A percentile compares a stretch with the other conserved stretches of the same genome.
phyloP scores from a whole-genome alignment of 768 basidiomycete species.

The Phylloporus arenicola region DNA sequence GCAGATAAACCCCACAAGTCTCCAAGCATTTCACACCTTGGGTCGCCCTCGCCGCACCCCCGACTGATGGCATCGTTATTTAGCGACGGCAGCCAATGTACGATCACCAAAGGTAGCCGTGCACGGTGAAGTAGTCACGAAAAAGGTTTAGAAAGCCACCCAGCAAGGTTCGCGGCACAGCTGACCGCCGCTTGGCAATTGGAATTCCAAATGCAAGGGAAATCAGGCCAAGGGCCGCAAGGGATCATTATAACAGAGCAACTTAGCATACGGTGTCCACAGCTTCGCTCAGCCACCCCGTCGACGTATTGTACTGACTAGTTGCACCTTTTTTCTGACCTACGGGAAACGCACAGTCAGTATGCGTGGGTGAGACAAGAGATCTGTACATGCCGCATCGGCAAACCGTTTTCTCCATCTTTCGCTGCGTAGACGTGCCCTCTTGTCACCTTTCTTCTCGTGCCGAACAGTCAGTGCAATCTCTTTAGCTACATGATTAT shows the following conservation, averaged over 20 bases:
- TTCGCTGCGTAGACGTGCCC: conserved; percentile 66
- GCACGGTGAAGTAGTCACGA: conserved; percentile 8
- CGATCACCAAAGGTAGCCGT: conserved; percentile 12
- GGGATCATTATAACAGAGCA: conserved; percentile 1
- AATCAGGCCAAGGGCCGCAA: conserved; percentile 2
- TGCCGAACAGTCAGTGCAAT: conserved; percentile 53
- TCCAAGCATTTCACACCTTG: conserved; percentile 9
- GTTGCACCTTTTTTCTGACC: conserved; percentile 79
- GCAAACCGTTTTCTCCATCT: conserved; percentile 79
- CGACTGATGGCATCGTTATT: background rate
- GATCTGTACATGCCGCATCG: conserved; percentile 52
- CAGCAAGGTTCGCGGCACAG: conserved; percentile 7
- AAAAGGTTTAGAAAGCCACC: conserved; percentile 7
- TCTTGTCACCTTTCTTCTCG: conserved; percentile 79
- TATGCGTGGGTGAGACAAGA: conserved; percentile 5
- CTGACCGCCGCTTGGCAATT: conserved; percentile 7
- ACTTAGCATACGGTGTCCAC: conserved; percentile 1
- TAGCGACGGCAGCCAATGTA: background rate
- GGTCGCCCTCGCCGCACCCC: conserved; percentile 1
- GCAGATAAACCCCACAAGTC: conserved; percentile 10
- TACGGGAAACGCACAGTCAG: conserved; percentile 29
- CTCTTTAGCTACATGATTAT: conserved; percentile 52
- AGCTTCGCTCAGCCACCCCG: conserved; percentile 51
- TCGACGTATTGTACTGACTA: conserved; percentile 73
- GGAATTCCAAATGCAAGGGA: background rate